Evolutionary conservation across 2,329 filamentous ascomycete species (phyloP).

Genomic region (Xylariaceae sp.): DNA sequence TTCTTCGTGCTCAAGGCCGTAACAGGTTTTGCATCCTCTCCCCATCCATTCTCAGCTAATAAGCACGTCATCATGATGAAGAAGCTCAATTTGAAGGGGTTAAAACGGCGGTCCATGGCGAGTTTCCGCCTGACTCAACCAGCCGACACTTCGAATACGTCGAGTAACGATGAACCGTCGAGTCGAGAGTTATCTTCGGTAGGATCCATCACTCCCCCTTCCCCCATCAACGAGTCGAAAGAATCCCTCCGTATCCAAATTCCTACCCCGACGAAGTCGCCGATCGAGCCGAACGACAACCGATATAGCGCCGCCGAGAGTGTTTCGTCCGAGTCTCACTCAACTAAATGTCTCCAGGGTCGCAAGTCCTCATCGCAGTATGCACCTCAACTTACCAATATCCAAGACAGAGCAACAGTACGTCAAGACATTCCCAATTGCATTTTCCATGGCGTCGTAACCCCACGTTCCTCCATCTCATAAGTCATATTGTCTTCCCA

Average conservation of each 20-base stretch:
- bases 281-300: constrained; percentile 42
- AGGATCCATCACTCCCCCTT: constrained; percentile 71
- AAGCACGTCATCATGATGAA: constrained; percentile 11
- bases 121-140: constrained; percentile 66
- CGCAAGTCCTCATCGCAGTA: constrained; percentile 62
- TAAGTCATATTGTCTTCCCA: neutral
- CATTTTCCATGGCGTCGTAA: constrained; percentile 6
- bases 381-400: constrained; percentile 73
- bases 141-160: constrained; percentile 59
- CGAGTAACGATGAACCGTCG: constrained; percentile 53
- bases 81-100: constrained; percentile 52
- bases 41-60: neutral
- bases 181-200: constrained; percentile 60
- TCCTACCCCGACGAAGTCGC: constrained; percentile 41
- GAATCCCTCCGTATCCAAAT: constrained; percentile 61
- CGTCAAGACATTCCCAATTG: constrained; percentile 33
- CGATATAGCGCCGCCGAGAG: constrained; percentile 63
- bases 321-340: constrained; percentile 56
- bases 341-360: constrained; percentile 41
- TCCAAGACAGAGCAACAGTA: constrained; percentile 83
- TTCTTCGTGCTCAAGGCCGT: constrained; percentile 1
- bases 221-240: constrained; percentile 63
- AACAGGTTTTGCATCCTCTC: neutral
- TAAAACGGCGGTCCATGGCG: constrained; percentile 71
- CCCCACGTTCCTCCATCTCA: neutral